Percentiles rank a stretch among this genome's conserved stretches.
phyloP scores from a whole-genome alignment of 1,284 basidiomycete species.

The Leccinum fallax region DNA sequence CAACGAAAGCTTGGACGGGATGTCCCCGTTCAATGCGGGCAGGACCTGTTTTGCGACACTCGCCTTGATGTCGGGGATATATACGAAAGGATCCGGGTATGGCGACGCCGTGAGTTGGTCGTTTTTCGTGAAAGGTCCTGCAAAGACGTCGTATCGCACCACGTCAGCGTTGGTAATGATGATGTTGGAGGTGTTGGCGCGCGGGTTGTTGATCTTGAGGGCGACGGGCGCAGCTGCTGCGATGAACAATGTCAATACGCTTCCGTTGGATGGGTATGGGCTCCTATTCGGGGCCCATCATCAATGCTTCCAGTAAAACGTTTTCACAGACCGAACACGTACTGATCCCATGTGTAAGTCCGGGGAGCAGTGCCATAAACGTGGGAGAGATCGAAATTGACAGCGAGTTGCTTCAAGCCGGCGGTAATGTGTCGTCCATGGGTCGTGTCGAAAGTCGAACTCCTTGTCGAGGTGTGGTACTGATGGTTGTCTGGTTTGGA shows the following conservation, averaged over 20 bases:
- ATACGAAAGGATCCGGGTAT: constrained; percentile 62
- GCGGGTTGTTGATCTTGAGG: constrained; percentile 60
- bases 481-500: constrained; percentile 27
- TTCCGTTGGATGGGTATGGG: constrained; percentile 68
- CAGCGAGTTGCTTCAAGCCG: constrained; percentile 54
- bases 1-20: constrained; percentile 39
- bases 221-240: constrained; percentile 58
- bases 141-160: constrained; percentile 71
- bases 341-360: constrained; percentile 69
- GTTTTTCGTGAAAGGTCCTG: constrained; percentile 75
- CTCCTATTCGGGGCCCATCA: constrained; percentile 37
- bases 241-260: constrained; percentile 62
- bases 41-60: constrained; percentile 55
- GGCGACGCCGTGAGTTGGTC: constrained; percentile 76
- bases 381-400: constrained; percentile 54
- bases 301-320: not conserved
- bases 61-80: constrained; percentile 53
- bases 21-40: constrained; percentile 51
- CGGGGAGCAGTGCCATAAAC: constrained; percentile 71
- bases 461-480: constrained; percentile 55
- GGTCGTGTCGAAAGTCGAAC: constrained; percentile 56
- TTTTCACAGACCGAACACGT: constrained; percentile 23
- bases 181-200: constrained; percentile 60
- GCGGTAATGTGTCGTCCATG: constrained; percentile 54
- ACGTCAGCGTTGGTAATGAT: constrained; percentile 76